Evolutionary conservation across 192 early-diverging fungal species (phyloP).

Genomic region (Umbelopsis sp.): DNA sequence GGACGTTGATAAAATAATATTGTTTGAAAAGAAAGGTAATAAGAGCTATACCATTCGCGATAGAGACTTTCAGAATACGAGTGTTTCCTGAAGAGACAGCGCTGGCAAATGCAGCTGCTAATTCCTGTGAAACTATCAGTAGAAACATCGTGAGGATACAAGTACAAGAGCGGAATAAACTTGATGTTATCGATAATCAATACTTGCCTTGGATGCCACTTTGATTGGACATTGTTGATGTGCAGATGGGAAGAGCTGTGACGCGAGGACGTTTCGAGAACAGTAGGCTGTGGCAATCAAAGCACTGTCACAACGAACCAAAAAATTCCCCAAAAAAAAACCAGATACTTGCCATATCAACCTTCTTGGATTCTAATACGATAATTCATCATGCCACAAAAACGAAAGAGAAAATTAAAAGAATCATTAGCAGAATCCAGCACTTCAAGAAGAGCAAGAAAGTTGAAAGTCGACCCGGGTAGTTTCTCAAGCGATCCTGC

Average conservation of each 20-base stretch:
- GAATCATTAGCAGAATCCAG: no score
- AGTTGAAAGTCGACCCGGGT: no score
- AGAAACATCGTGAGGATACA: not conserved
- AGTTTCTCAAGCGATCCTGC: no score
- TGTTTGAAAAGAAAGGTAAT: not conserved
- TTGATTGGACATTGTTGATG: conserved; percentile 51
- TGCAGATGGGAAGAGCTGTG: not conserved
- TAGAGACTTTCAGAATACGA: conserved; percentile 50
- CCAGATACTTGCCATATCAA: not conserved
- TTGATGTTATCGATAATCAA: not conserved
- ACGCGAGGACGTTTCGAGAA: not conserved
- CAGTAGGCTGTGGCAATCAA: not conserved
- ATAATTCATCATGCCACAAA: not conserved
- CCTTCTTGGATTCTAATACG: no score
- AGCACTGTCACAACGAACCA: not conserved
- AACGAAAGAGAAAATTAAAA: no score
- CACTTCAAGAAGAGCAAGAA: no score
- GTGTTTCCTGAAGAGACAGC: conserved; percentile 37
- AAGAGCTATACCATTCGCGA: conserved; percentile 43
- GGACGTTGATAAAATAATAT: not conserved
- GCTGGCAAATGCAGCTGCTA: conserved; percentile 44
- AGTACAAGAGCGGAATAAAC: not conserved
- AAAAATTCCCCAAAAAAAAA: not conserved
- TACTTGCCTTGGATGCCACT: conserved; percentile 53
- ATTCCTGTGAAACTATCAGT: conserved; percentile 50